Percentiles rank a stretch among this genome's conserved stretches.
Conservation (phyloP, 78 protist species). For the Tieghemostelium lacteum region DNA sequence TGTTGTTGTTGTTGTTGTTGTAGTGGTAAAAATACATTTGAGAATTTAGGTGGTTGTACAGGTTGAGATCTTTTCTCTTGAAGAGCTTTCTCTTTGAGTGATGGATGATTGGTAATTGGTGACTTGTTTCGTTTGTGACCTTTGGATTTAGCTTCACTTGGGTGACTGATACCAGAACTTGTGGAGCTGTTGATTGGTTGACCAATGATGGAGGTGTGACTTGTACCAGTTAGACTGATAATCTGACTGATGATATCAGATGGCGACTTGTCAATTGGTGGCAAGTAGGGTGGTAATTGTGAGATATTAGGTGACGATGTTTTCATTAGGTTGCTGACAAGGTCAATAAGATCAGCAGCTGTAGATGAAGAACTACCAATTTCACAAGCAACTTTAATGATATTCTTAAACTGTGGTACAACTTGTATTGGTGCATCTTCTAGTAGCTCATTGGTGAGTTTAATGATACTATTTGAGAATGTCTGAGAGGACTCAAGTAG, state of each 20-base stretch:
- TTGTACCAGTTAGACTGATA: background rate
- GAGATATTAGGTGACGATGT: background rate
- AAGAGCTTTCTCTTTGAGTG: conserved; percentile 50
- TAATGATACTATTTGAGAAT: conserved; percentile 32
- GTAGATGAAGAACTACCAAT: conserved; percentile 27
- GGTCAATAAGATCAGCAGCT: conserved; percentile 59
- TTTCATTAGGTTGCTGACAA: conserved; percentile 23
- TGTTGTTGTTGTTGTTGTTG: conserved; percentile 27
- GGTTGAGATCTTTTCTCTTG: conserved; percentile 61
- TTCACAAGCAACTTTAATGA: conserved; percentile 55
- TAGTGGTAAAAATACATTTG: conserved; percentile 29
- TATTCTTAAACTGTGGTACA: conserved; percentile 58
- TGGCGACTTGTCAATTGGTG: conserved; percentile 50
- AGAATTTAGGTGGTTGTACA: conserved; percentile 48
- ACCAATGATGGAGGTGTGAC: background rate
- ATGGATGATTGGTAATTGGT: conserved; percentile 66
- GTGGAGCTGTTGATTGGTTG: background rate
- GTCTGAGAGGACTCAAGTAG: conserved; percentile 31
- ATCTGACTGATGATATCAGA: conserved; percentile 53
- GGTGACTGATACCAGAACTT: background rate
- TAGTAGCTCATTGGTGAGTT: conserved; percentile 16
- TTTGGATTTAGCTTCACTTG: background rate
- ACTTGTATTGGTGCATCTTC: conserved; percentile 32
- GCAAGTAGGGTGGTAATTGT: conserved; percentile 33
- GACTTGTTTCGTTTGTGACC: conserved; percentile 60